Conservation (phyloP, 345 rosid genomes). For the Viola odorata region DNA sequence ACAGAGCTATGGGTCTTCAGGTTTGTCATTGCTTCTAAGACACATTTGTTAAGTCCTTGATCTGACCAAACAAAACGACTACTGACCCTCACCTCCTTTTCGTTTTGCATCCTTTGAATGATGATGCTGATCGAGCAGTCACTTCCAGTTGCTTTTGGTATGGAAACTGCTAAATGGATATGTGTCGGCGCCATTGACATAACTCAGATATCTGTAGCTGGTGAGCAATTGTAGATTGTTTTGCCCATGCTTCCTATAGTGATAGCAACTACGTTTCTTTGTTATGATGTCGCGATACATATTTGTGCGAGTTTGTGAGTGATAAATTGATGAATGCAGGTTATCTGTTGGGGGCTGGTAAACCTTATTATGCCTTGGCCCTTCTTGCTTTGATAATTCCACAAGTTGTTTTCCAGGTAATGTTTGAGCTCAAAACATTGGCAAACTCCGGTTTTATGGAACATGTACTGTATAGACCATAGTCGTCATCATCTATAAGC, state of each 20-base stretch:
- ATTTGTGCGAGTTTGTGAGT: background rate
- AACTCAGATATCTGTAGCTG: slow-evolving; percentile 89
- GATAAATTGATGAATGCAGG: slow-evolving; percentile 38
- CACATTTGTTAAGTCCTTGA: slow-evolving; percentile 5
- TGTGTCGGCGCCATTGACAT: slow-evolving; percentile 96
- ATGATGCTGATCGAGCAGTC: slow-evolving; percentile 47
- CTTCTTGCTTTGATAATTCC: slow-evolving; percentile 67
- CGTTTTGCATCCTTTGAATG: slow-evolving; percentile 4
- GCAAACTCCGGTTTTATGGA: background rate
- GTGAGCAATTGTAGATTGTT: slow-evolving; percentile 27
- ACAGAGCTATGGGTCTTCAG: slow-evolving; percentile 91
- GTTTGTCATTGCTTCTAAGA: slow-evolving; percentile 29
- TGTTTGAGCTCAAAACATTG: background rate
- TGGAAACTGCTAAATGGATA: slow-evolving; percentile 98
- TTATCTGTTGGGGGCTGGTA: slow-evolving; percentile 87
- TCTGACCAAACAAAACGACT: slow-evolving; percentile 1
- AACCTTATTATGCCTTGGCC: slow-evolving; percentile 85
- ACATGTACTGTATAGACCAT: background rate
- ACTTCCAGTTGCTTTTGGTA: slow-evolving; percentile 93
- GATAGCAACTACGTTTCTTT: background rate
- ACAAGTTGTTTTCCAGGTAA: slow-evolving; percentile 87
- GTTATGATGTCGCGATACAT: background rate
- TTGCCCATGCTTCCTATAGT: background rate
- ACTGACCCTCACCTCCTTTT: background rate
- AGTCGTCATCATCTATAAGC: no score